phyloP scores from a whole-genome alignment of 139 green algal genomes.

The Tetraselmis chui region DNA sequence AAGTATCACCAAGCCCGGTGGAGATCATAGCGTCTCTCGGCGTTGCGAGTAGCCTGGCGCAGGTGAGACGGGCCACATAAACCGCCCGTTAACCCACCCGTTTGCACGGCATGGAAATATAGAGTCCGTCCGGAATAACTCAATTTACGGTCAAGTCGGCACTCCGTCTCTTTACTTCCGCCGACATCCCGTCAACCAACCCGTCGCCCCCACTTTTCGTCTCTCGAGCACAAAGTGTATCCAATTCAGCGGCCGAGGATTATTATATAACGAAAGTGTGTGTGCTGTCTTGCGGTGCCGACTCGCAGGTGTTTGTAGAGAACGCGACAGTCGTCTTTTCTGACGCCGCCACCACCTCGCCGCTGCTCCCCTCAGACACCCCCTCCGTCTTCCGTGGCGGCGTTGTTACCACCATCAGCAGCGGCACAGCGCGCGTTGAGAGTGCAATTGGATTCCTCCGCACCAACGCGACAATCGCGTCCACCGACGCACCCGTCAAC shows the following conservation, averaged over 20 bases:
- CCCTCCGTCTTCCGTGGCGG: not conserved
- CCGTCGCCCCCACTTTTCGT: too few species aligned
- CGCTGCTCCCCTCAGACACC: not conserved
- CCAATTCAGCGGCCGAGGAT: too few species aligned
- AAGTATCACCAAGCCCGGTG: not conserved
- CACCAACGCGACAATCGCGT: not conserved
- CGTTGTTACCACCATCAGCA: not conserved
- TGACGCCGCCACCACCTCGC: not conserved
- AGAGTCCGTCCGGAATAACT: too few species aligned
- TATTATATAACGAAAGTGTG: too few species aligned
- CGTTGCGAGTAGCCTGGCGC: not conserved
- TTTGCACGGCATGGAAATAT: too few species aligned
- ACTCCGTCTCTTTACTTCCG: too few species aligned
- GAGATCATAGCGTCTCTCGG: not conserved
- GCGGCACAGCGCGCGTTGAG: not conserved
- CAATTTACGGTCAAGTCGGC: too few species aligned
- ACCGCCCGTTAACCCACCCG: not conserved
- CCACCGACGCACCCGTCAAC: not conserved
- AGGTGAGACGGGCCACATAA: not conserved
- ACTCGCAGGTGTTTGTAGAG: not conserved
- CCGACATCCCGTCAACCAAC: too few species aligned
- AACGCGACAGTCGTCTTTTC: not conserved
- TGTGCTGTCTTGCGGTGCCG: too few species aligned
- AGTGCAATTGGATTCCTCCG: not conserved
- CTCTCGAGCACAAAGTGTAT: too few species aligned